Base-by-base conservation (phyloP, 2,329 filamentous ascomycete species). In the Cadophora sp. region DNA sequence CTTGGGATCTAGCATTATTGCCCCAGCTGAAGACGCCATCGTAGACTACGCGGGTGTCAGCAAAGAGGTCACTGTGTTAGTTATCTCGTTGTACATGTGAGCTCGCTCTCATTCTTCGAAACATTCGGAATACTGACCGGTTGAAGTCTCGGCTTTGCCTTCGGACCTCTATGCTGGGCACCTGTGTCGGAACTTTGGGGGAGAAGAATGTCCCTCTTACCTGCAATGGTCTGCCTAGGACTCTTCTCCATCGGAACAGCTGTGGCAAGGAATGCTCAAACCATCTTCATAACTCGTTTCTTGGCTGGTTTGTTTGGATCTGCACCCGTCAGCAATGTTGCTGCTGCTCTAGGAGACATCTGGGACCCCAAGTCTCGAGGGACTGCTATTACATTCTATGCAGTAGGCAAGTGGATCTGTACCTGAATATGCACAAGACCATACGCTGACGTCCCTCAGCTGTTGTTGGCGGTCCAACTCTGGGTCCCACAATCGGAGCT, bases 281-380 rank as follows among this genome's bases (percentile, higher is more conserved):
- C 86, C 0, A 80, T 93, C 3, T 81, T 92, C 53, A 82, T 91
- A 29, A 83, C 91, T 37, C 87, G 90, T 58, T 92, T 92, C 80
- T 87, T 92, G 67, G 85, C 85, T 4, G 88, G 88, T 48, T 77
- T 87, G 7, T 90, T 89, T 75, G 88, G 87, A 16, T 87, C 86
- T 1, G 87, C 87, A 16, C 86, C 87, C 4, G 80, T 90, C 68
- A 89, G 86, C 58, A 90, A 90, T 74, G 85, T 86, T 2, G 85
- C 87, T 6, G 88, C 87, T 64, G 86, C 88, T 5, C 85, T 89
- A 68, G 86, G 87, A 22, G 88, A 90, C 73, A 86, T 89, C 76
- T 89, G 88, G 71, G 73, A 80, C 19, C 83, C 84, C 4, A 79
- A 80, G 6, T 79, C 87, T 61, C 79, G 87, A 72, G 87, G 87